These are phyloP conservation scores for Helminthosporium solani DNA, from an alignment of 2,329 filamentous ascomycete species.

Conservation along the genomic window DNA sequence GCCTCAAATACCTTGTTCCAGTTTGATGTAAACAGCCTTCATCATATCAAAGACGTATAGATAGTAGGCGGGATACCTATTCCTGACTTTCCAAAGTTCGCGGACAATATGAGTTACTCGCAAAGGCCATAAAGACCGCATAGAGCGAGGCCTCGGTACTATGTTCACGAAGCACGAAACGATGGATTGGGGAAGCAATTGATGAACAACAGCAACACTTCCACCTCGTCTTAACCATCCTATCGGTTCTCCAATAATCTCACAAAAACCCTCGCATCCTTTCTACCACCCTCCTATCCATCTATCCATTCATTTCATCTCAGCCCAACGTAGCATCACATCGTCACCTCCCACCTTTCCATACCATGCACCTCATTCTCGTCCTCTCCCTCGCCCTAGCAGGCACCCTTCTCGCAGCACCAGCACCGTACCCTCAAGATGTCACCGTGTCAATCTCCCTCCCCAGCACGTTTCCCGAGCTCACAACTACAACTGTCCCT, in stretches of 20 bases:
- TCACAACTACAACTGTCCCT: constrained; percentile 12
- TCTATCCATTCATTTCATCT: background rate
- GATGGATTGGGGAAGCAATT: background rate
- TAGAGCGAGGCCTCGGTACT: background rate
- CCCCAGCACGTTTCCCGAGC: background rate
- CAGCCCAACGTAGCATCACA: background rate
- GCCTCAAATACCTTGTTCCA: background rate
- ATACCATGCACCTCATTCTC: background rate
- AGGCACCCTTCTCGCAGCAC: background rate
- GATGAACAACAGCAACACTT: background rate
- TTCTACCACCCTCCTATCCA: background rate
- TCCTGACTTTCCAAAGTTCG: background rate
- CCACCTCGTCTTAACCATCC: background rate
- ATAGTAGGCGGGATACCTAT: background rate
- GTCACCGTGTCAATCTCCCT: background rate
- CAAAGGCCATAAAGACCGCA: background rate
- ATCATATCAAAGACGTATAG: background rate
- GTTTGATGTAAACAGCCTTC: constrained; percentile 15
- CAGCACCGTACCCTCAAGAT: constrained; percentile 10
- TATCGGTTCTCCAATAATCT: background rate
- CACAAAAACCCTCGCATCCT: background rate
- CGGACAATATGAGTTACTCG: background rate
- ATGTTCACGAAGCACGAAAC: background rate
- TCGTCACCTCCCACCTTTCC: background rate
- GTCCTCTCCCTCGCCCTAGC: background rate